Evolutionary conservation across 805 yeast genomes (phyloP).

Genomic region (Kazachstania kunashirensis): DNA sequence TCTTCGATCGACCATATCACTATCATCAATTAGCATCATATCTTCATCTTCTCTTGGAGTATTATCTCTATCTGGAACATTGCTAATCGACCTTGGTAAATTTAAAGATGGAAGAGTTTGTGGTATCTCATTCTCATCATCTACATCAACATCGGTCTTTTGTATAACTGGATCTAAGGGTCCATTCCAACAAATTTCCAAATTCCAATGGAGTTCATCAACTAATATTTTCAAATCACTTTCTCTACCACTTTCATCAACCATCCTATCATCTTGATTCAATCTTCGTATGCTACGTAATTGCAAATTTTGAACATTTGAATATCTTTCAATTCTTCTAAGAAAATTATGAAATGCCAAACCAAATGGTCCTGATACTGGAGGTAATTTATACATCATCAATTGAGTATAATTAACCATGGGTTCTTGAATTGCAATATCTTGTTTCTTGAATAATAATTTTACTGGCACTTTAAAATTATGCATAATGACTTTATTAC

Average conservation of each 20-base stretch:
- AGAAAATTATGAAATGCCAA: conserved; percentile 42
- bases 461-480: conserved; percentile 65
- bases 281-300: conserved; percentile 33
- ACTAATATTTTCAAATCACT: conserved; percentile 19
- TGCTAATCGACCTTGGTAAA: not conserved
- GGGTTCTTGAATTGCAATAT: conserved; percentile 53
- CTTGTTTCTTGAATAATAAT: conserved; percentile 46
- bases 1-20: conserved; percentile 9
- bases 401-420: conserved; percentile 45
- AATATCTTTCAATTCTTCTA: conserved; percentile 58
- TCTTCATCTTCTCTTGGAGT: conserved; percentile 6
- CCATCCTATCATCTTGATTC: conserved; percentile 2
- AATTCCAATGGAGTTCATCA: conserved; percentile 27
- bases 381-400: conserved; percentile 40
- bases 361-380: conserved; percentile 24
- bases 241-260: conserved; percentile 2
- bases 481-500: conserved; percentile 41
- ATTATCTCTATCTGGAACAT: not conserved
- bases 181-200: conserved; percentile 30
- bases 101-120: not conserved
- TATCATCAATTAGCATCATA: conserved; percentile 17
- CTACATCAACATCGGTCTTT: conserved; percentile 4
- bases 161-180: conserved; percentile 18
- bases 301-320: conserved; percentile 40
- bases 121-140: conserved; percentile 1